phyloP scores from a whole-genome alignment of 2,329 filamentous ascomycete species.

The Talaromyces sp. region DNA sequence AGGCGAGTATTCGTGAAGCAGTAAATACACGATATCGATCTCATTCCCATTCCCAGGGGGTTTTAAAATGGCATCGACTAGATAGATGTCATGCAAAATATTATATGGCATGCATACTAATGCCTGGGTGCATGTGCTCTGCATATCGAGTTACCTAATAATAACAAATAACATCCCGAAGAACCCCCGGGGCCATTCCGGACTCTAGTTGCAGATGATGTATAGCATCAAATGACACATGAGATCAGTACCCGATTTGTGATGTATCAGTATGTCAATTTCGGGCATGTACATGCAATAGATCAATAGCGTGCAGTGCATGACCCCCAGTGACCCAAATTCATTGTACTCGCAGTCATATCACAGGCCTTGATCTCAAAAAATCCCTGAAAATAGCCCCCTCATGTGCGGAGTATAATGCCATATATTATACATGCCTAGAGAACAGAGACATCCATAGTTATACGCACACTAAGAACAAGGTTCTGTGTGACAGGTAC shows the following conservation, averaged over 20 bases:
- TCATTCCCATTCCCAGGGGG: not conserved
- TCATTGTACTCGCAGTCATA: not conserved
- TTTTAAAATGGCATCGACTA: not conserved
- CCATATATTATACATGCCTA: not conserved
- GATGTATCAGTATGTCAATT: not conserved
- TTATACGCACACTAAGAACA: not conserved
- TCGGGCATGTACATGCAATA: not conserved
- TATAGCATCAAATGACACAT: not conserved
- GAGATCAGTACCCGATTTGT: not conserved
- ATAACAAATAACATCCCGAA: not conserved
- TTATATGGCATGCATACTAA: not conserved
- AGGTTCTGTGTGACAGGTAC: slow-evolving; percentile 4
- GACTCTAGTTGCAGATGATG: not conserved
- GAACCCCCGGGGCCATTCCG: not conserved
- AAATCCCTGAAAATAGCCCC: not conserved
- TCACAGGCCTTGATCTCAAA: not conserved
- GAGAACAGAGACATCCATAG: not conserved
- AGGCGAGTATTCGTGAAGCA: not conserved
- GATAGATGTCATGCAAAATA: slow-evolving; percentile 1
- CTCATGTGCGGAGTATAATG: not conserved
- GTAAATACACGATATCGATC: too few species aligned
- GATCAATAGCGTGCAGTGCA: not conserved
- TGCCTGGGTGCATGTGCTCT: not conserved
- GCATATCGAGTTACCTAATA: not conserved
- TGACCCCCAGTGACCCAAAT: too few species aligned